Percentiles rank a stretch among this genome's conserved stretches.
phyloP scores from a whole-genome alignment of 257 asterid species.

The Ajuga chamaepitys region DNA sequence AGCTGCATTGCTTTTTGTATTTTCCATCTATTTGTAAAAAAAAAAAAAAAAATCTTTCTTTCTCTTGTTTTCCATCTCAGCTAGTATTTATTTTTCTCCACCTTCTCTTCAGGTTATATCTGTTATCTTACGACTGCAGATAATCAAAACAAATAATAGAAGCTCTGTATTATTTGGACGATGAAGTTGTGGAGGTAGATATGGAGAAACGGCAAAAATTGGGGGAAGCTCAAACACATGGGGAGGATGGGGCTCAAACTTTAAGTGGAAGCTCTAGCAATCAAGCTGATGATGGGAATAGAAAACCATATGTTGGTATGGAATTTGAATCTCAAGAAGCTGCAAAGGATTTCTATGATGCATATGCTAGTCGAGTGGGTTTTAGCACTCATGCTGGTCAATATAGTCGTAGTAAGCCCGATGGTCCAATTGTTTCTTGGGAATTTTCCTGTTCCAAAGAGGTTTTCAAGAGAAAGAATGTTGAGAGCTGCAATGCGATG shows the following conservation, averaged over 20 bases:
- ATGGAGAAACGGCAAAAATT: slow-evolving; percentile 36
- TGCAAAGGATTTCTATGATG: slow-evolving; percentile 59
- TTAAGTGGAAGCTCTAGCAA: slow-evolving; percentile 28
- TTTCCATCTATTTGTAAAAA: background rate
- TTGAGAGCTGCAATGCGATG: slow-evolving; percentile 62
- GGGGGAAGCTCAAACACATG: slow-evolving; percentile 23
- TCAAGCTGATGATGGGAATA: slow-evolving; percentile 34
- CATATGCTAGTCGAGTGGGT: slow-evolving; percentile 59
- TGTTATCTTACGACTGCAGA: slow-evolving; percentile 13
- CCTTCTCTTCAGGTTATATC: background rate
- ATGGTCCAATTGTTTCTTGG: slow-evolving; percentile 58
- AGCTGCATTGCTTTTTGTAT: slow-evolving; percentile 1
- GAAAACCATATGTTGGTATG: slow-evolving; percentile 61
- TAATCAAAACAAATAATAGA: slow-evolving; percentile 4
- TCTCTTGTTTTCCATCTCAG: background rate
- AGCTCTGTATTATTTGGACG: slow-evolving; percentile 20
- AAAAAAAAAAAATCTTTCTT: no score
- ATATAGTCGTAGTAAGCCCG: slow-evolving; percentile 48
- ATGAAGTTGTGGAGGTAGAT: slow-evolving; percentile 35
- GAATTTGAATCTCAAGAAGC: slow-evolving; percentile 70
- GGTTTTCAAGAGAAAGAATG: slow-evolving; percentile 44
- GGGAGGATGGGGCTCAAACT: slow-evolving; percentile 28
- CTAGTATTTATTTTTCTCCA: background rate
- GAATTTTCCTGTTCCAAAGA: slow-evolving; percentile 66
- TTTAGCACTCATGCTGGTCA: slow-evolving; percentile 60